Evolutionary conservation across 208 protist species (phyloP), one percentile per base, ranked within the genome.

Genomic region (Leptomonas seymouri): DNA sequence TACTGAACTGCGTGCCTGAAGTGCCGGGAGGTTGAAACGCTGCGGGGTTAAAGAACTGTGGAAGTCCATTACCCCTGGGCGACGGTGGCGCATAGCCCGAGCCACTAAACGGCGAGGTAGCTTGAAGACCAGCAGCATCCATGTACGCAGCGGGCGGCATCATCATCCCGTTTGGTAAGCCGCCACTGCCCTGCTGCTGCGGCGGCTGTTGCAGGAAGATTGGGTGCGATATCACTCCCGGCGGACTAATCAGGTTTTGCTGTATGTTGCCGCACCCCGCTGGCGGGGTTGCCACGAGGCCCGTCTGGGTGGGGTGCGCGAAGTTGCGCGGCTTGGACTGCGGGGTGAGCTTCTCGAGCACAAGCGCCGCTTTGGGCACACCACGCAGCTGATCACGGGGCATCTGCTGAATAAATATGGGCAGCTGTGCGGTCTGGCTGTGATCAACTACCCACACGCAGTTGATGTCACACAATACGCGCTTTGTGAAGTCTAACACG

Each of bases 331-430:
- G 50, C 64, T 76, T 75, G 0, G 55, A 54, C 61, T 84, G 79
- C 21, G 79, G 85, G 1, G 84, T 90, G 8, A 94, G 71, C 46
- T 83, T 77, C 67, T 94, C 84, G 21, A 94, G 67, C 14, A 94
- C 89, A n/a, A 94, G 72, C 21, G 86, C 81, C 12, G 82, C 82
- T 77, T 94, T 94, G 0, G 89, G 89, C 28, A 94, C 86, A 4
- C 86, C 86, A 15, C 84, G 81, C 9, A 94, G 78, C 31, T 77
- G 69, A 39, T 91, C 81, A n/a, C 89, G 68, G 8, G 82, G 73
- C 58, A 91, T 84, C 27, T 74, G 73, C 27, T 88, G 71, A 20
- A 94, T 65, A 50, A 84, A 91, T 28, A 76, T 50, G 34, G 80
- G 75, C 34, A 94, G 58, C 46, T 82, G 61, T 6, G 56, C 23